Base-by-base conservation (phyloP, 176 grass and related monocot genomes). In the Panicum miliaceum region DNA sequence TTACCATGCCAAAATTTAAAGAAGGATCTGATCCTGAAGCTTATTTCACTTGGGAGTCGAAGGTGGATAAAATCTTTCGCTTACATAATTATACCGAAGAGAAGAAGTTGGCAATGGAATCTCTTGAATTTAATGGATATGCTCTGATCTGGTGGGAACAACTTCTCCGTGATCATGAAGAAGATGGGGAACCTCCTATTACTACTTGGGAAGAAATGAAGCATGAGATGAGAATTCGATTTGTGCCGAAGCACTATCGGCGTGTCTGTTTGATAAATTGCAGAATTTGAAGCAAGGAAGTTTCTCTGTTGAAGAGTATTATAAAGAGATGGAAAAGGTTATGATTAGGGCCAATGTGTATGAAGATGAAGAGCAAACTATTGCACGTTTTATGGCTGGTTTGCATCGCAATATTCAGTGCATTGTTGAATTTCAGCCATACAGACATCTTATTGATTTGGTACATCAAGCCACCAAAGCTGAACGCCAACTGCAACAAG, bases 1-100 rank as follows among this genome's bases (percentile, higher is more conserved):
- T 68, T 41, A 68, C 16, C 36, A 68, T 68, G 65, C 65, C 65
- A 20, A 68, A 68, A 4, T 68, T 68, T 41, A 36, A 68, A 22
- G 35, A 40, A 46, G 67, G 67, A 25, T 70, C 20, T 18, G 12
- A 71, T 71, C 68, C 68, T 38, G 7, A 68, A 68, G 35, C 18
- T 40, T 68, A 68, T 40, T 22, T 68, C 35, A 68, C 64, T 11
- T 71, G 68, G 68, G 68, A 71, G 12, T 18, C 48, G 12, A 48
- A 71, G 12, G 68, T 71, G 4, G 42, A 71, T 1, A n/a, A n/a
- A n/a, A 71, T 46, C 6, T 38, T 47, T 48, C 42, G 42, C 7
- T 43, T 43, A 6, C 42, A 43, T 8, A 43, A 43, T 8, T 43
- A 43, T 43, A 43, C 42, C 6, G 3, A 48, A 6, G 23, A 71